phyloP scores from a whole-genome alignment of 495 filamentous ascomycete species.

The Recurvomyces mirabilis region DNA sequence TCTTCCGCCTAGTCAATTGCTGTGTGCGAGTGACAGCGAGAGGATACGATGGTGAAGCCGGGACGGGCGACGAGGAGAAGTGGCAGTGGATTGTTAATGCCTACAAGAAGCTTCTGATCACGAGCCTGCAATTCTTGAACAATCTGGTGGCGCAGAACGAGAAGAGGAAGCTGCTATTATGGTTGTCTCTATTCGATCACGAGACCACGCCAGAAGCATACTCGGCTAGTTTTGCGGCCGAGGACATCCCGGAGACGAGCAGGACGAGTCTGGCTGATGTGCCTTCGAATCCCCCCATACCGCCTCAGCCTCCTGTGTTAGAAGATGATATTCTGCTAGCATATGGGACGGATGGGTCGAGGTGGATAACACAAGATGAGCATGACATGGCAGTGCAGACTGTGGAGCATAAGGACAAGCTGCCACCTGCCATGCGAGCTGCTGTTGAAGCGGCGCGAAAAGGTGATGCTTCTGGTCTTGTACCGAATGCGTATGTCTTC shows the following conservation, averaged over 20 bases:
- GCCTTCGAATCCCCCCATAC: slow-evolving; percentile 5
- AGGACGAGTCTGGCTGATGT: slow-evolving; percentile 6
- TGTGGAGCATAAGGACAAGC: neutral
- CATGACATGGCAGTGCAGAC: neutral
- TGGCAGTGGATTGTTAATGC: slow-evolving; percentile 54
- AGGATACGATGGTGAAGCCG: slow-evolving; percentile 74
- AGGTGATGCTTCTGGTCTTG: neutral
- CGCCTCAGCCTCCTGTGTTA: slow-evolving; percentile 7
- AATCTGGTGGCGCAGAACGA: slow-evolving; percentile 90
- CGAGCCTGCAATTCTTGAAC: slow-evolving; percentile 78
- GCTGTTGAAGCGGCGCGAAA: neutral
- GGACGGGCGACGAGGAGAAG: slow-evolving; percentile 50
- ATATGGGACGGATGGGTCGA: slow-evolving; percentile 7
- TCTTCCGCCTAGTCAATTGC: slow-evolving; percentile 71
- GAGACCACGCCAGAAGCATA: neutral
- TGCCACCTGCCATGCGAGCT: neutral
- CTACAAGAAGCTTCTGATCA: slow-evolving; percentile 84
- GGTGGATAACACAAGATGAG: neutral
- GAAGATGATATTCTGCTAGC: slow-evolving; percentile 11
- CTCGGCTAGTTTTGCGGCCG: neutral
- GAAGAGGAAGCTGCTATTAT: slow-evolving; percentile 78
- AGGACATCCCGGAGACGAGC: slow-evolving; percentile 10
- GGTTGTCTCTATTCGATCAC: slow-evolving; percentile 69
- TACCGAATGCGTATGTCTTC: neutral
- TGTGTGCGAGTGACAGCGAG: slow-evolving; percentile 81